Conservation (phyloP, 225 moss, liverwort and hornwort genomes). For the Physcomitrellopsis africana region DNA sequence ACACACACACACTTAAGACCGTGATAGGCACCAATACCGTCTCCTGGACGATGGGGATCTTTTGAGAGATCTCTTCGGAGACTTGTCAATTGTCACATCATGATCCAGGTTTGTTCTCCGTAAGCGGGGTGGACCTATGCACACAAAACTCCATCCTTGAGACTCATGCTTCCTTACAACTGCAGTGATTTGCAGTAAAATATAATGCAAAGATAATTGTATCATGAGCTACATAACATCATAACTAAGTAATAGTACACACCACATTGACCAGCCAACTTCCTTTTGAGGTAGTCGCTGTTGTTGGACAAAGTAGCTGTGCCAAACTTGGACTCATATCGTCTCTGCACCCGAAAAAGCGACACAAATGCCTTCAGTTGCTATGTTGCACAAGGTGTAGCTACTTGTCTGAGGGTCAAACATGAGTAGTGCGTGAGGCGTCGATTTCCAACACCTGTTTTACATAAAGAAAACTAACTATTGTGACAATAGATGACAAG, state of each 20-base stretch:
- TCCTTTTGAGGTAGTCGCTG: constrained; percentile 66
- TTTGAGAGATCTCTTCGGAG: constrained; percentile 46
- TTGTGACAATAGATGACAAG: no score
- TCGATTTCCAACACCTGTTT: no score
- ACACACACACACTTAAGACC: not conserved
- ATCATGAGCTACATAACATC: not conserved
- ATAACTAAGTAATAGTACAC: constrained; percentile 28
- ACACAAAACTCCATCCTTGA: constrained; percentile 28
- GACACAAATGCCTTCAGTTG: constrained; percentile 38
- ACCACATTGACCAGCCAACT: constrained; percentile 74
- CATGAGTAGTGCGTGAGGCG: not conserved
- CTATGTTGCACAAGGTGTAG: constrained; percentile 13
- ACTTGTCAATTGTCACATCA: constrained; percentile 45
- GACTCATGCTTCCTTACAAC: not conserved
- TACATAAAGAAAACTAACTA: no score
- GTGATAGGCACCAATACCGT: constrained; percentile 35
- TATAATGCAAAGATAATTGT: constrained; percentile 7
- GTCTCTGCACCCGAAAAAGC: constrained; percentile 53
- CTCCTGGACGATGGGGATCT: constrained; percentile 31
- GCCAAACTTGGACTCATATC: constrained; percentile 71
- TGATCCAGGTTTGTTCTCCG: constrained; percentile 56
- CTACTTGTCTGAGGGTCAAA: not conserved
- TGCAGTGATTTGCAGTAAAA: constrained; percentile 1
- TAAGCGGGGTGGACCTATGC: constrained; percentile 58
- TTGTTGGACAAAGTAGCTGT: constrained; percentile 64